A percentile compares a stretch with the other conserved stretches of the same genome.
These are phyloP conservation scores for Dalbergia oliveri DNA, from an alignment of 306 rosid species.

Conservation along the genomic window DNA sequence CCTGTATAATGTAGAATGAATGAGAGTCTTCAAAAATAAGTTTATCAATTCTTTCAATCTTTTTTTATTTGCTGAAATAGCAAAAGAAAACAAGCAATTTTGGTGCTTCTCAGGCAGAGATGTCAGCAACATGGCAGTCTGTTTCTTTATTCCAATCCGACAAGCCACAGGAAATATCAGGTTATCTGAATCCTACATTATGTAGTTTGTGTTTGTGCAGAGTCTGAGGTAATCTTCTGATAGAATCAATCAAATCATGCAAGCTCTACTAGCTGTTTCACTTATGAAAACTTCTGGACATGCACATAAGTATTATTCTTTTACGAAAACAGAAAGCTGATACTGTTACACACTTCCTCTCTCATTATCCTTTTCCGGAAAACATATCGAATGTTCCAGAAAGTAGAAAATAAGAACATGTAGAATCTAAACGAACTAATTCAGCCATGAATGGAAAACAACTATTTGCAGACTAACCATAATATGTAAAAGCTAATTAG, in stretches of 20 bases:
- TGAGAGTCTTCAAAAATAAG: background rate
- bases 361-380: background rate
- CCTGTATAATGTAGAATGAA: constrained; percentile 18
- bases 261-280: background rate
- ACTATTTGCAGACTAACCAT: background rate
- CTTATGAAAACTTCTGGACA: background rate
- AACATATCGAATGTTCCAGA: background rate
- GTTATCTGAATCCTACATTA: background rate
- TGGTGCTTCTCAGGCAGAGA: background rate
- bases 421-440: background rate
- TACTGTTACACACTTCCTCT: background rate
- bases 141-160: constrained; percentile 4
- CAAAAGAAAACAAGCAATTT: constrained; percentile 4
- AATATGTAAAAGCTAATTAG: constrained; percentile 13
- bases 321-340: background rate
- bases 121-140: background rate
- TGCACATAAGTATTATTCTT: background rate
- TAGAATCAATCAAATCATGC: background rate
- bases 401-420: background rate
- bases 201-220: background rate
- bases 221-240: background rate
- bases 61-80: background rate
- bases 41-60: background rate
- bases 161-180: constrained; percentile 7
- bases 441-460: constrained; percentile 18